phyloP scores from a whole-genome alignment of 352 stramenopile species.

The Globisporangium echinulatum region DNA sequence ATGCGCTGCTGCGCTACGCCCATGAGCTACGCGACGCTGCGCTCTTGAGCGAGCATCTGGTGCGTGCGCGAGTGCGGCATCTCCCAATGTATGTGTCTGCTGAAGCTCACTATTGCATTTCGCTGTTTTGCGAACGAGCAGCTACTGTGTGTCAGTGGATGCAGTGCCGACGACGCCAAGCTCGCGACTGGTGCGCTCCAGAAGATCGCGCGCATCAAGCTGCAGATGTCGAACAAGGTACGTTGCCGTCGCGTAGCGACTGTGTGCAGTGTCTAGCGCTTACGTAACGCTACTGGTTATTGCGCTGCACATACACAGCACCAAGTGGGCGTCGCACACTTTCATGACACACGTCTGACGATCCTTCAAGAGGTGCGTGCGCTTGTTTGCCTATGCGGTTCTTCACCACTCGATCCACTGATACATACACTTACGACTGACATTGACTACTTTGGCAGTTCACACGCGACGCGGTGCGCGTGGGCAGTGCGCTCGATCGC shows the following conservation, averaged over 20 bases:
- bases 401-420: no score
- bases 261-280: not conserved
- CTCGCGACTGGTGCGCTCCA: constrained; percentile 29
- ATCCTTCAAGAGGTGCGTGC: constrained; percentile 29
- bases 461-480: constrained; percentile 19
- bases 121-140: constrained; percentile 6
- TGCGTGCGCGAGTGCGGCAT: constrained; percentile 6
- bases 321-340: constrained; percentile 28
- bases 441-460: constrained; percentile 18
- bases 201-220: constrained; percentile 41
- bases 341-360: constrained; percentile 14
- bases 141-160: constrained; percentile 45
- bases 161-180: constrained; percentile 15
- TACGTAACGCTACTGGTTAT: not conserved
- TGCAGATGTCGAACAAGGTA: constrained; percentile 41
- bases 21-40: constrained; percentile 18
- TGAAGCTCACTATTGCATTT: no score
- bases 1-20: constrained; percentile 4
- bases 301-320: constrained; percentile 21
- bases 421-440: not conserved
- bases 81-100: no score
- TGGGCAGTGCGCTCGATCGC: constrained; percentile 21
- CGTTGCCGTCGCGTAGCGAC: not conserved
- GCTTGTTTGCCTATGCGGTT: no score
- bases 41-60: constrained; percentile 34